Evolutionary conservation across 306 rosid genomes (phyloP), one percentile per base, ranked within the genome.

Genomic region (Acmispon strigosus): DNA sequence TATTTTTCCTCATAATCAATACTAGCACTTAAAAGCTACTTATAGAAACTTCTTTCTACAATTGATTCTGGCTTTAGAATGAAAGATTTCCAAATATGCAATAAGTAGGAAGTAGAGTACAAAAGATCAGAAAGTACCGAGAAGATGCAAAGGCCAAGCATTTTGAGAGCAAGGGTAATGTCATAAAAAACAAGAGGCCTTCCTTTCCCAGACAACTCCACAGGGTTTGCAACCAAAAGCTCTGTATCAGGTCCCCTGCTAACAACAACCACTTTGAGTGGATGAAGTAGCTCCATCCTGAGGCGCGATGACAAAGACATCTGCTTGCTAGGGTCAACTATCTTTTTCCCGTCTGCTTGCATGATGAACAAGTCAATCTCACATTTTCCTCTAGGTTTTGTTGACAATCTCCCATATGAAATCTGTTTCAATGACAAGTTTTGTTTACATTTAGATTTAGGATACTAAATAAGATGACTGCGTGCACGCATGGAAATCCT

Each of bases 121-220:
- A 39, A 65, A 3, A 55, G 60, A 78, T 59, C 8, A 60, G 84
- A 48, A 73, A 78, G 69, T 94, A 94, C 99, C 96, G 76, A 87
- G 79, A 94, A 94, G 70, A 91, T 84, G 80, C 96, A 79, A 24
- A 82, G 79, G 81, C 82, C 75, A 16, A 89, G 90, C 83, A 73
- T 82, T 85, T 86, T 90, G 72, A 94, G 88, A 65, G 97, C 95
- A 72, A 83, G 95, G 72, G 99, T 91, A 54, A 91, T 91, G 61
- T 94, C 97, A 74, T 87, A n/a, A 49, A 94, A 91, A 54, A 94
- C 99, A 65, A 87, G 97, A 44, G 99, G 99, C 27, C 99, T 85
- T 44, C 99, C 99, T 81, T 89, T 89, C 73, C 92, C 90, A 11
- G 97, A 89, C 70, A 94, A 76, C 66, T 91, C 99, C 32, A 88